A percentile compares a stretch with the other conserved stretches of the same genome.
phyloP scores from a whole-genome alignment of 2,329 filamentous ascomycete genomes.

The Colletotrichum sp. region DNA sequence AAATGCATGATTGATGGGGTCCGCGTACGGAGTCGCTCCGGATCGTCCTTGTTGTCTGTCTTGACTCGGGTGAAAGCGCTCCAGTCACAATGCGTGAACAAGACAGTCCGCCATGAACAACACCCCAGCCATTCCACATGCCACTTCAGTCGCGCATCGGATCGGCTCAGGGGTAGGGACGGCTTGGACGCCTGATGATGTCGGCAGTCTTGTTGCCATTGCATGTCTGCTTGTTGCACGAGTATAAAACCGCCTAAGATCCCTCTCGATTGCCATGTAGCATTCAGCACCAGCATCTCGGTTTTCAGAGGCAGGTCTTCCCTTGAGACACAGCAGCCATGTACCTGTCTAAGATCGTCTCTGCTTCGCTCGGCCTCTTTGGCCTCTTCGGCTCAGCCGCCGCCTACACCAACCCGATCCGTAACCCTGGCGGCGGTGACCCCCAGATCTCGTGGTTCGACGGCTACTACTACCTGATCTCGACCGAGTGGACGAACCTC shows the following conservation, averaged over 20 bases:
- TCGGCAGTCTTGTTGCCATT: not conserved
- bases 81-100: not conserved
- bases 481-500: slow-evolving; percentile 61
- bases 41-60: not conserved
- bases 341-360: slow-evolving; percentile 1
- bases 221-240: not conserved
- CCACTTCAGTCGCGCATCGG: not conserved
- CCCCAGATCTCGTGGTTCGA: slow-evolving; percentile 56
- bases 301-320: not conserved
- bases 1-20: not conserved
- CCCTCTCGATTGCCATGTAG: not conserved
- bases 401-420: slow-evolving; percentile 58
- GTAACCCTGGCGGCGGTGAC: slow-evolving; percentile 53
- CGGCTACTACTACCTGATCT: slow-evolving; percentile 63
- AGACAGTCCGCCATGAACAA: not conserved
- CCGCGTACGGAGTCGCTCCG: not conserved
- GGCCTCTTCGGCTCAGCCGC: slow-evolving; percentile 23
- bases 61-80: slow-evolving; percentile 2
- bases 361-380: not conserved
- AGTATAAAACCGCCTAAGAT: not conserved
- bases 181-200: not conserved
- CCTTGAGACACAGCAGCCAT: not conserved
- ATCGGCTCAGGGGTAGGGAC: not conserved
- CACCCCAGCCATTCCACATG: not conserved
- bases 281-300: not conserved